Evolutionary conservation across 371 early-diverging fungal genomes (phyloP).

Genomic region (Mucor sp.): DNA sequence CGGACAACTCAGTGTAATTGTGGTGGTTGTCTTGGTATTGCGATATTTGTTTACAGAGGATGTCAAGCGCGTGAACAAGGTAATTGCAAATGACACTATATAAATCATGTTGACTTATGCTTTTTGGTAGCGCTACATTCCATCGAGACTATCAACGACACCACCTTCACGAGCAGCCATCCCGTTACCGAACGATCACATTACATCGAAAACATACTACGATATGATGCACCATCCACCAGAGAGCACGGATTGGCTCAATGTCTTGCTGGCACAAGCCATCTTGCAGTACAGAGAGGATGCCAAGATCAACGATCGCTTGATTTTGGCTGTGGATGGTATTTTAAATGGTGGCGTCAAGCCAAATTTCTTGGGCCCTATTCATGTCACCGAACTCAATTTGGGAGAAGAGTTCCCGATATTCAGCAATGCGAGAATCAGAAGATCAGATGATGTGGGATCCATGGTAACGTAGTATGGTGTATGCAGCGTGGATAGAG

Average conservation of each 20-base stretch:
- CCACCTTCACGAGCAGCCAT: constrained; percentile 38
- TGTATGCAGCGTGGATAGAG: neutral
- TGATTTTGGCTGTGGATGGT: constrained; percentile 76
- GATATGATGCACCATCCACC: constrained; percentile 64
- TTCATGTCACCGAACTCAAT: constrained; percentile 86
- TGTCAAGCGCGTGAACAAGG: constrained; percentile 49
- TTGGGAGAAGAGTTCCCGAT: constrained; percentile 90
- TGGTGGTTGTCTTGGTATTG: constrained; percentile 57
- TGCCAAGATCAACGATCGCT: constrained; percentile 71
- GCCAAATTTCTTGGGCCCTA: constrained; percentile 81
- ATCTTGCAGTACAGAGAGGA: constrained; percentile 84
- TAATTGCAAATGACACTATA: constrained; percentile 15
- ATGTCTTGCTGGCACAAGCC: constrained; percentile 85
- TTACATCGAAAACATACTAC: constrained; percentile 66
- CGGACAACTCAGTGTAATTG: constrained; percentile 61
- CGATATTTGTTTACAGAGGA: constrained; percentile 68
- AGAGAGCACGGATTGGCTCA: constrained; percentile 93
- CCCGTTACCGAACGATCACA: constrained; percentile 43
- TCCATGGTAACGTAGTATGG: constrained; percentile 59
- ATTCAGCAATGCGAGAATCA: constrained; percentile 71
- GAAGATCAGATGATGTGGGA: constrained; percentile 70
- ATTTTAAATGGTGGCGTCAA: constrained; percentile 78
- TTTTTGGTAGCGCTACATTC: constrained; percentile 37
- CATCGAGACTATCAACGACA: constrained; percentile 44
- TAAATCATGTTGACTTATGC: neutral